phyloP scores from a whole-genome alignment of 495 filamentous ascomycete genomes.

The Cercophora sp. region DNA sequence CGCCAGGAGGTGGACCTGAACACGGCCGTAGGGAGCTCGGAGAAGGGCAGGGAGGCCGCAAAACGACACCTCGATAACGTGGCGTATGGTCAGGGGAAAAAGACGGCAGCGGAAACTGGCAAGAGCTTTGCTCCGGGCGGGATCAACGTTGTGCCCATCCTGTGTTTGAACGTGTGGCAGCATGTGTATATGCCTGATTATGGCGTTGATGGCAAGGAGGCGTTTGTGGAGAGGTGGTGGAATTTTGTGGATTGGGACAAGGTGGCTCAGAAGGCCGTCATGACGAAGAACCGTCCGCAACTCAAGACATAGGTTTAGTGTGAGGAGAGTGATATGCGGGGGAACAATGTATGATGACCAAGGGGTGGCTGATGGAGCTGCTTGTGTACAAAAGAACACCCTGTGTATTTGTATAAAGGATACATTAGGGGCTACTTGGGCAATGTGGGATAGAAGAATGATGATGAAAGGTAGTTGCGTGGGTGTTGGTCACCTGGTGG shows the following conservation, averaged over 20 bases:
- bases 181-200: constrained; percentile 88
- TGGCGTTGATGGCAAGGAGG: constrained; percentile 71
- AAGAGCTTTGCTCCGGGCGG: constrained; percentile 59
- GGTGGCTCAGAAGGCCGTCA: constrained; percentile 51
- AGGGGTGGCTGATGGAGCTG: too few species aligned
- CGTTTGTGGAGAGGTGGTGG: constrained; percentile 83
- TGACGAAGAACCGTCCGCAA: too few species aligned
- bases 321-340: too few species aligned
- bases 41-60: constrained; percentile 35
- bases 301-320: too few species aligned
- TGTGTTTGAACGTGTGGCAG: constrained; percentile 96
- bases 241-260: constrained; percentile 75
- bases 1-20: constrained; percentile 77
- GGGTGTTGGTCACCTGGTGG: too few species aligned
- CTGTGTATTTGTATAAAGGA: too few species aligned
- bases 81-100: constrained; percentile 48
- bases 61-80: constrained; percentile 27
- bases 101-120: constrained; percentile 24
- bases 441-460: too few species aligned
- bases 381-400: too few species aligned
- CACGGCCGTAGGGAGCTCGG: constrained; percentile 43
- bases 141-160: constrained; percentile 63
- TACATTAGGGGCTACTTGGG: too few species aligned
- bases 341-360: too few species aligned
- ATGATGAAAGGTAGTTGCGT: too few species aligned